Evolutionary conservation across 1,284 basidiomycete species (phyloP).

Genomic region (Rhodotorula sp.): DNA sequence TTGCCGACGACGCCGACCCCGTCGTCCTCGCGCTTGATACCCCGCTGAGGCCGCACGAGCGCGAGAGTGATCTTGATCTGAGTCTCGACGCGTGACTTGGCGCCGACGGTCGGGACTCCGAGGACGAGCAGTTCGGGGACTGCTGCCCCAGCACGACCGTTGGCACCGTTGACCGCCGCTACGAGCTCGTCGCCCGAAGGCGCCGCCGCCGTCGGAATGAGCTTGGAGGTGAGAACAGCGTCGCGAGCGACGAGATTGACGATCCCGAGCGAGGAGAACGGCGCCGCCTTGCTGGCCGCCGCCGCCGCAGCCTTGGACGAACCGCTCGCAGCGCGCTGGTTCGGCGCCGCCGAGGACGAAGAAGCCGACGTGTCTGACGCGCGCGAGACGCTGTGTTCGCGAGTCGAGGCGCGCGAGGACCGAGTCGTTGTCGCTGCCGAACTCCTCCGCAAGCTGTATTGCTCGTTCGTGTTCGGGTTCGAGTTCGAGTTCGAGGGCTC

Average conservation of each 20-base stretch:
- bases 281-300: neutral
- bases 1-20: neutral
- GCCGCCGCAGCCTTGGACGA: neutral
- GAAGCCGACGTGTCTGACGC: slow-evolving; percentile 1
- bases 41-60: slow-evolving; percentile 53
- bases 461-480: neutral
- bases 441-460: neutral
- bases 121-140: slow-evolving; percentile 60
- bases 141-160: slow-evolving; percentile 1
- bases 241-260: slow-evolving; percentile 40
- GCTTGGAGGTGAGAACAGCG: slow-evolving; percentile 29
- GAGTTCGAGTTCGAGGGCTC: neutral
- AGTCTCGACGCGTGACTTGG: slow-evolving; percentile 92
- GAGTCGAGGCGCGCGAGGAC: neutral
- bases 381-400: slow-evolving; percentile 3
- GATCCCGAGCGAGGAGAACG: neutral
- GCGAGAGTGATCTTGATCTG: slow-evolving; percentile 79
- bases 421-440: neutral
- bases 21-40: neutral
- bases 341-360: neutral
- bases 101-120: slow-evolving; percentile 74
- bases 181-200: neutral
- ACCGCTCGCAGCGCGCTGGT: neutral
- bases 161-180: neutral
- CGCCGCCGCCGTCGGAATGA: slow-evolving; percentile 9